Evolutionary conservation across 805 yeast species (phyloP), one percentile per base, ranked within the genome.

Genomic region (Cyberlindnera nakhonratchasimensis): DNA sequence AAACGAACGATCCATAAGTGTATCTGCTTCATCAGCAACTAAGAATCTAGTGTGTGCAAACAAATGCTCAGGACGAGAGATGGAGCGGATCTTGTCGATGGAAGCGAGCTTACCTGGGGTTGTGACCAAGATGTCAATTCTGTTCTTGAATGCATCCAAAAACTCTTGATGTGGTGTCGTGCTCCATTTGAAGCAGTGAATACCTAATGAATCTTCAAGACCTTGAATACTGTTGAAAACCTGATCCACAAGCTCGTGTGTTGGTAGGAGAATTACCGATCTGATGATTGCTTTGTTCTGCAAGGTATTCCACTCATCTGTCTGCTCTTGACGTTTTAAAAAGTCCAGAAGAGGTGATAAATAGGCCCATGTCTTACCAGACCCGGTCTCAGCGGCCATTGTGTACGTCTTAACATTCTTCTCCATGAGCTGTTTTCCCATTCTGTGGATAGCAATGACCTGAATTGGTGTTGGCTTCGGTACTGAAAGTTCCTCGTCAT

Each of bases 361-460:
- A 57, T 90, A 91, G 0, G 97, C 89, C 80, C 96, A 80, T 0
- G 99, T 91, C 59, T 91, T 91, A 8, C 99, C 99, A 0, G 96
- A 84, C 0, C 99, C 99, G 0, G 99, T 91, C 60, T 93, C 98
- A 3, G 97, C 96, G 1, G 98, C 97, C 41, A 91, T 63, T 2
- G 93, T 78, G 67, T 78, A 87, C 1, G 82, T 74, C 50, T 80
- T 79, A 37, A 80, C 54, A 45, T 70, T 65, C 7, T 59, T 61
- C 20, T 62, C 63, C 65, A 62, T 62, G 13, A 67, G 45, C 8
- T 50, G 43, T 33, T 58, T 54, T 2, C 67, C 53, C 18, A 67
- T 45, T 21, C 53, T 55, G 42, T 64, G 67, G 31, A 86, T 75
- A 5, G 93, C 82, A 6, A 90, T 82, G 4, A 77, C 71, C 64